Percentiles rank a stretch among this genome's conserved stretches.
Evolutionary conservation across 352 stramenopile genomes (phyloP).

Genomic region (Pythium utonaiense): DNA sequence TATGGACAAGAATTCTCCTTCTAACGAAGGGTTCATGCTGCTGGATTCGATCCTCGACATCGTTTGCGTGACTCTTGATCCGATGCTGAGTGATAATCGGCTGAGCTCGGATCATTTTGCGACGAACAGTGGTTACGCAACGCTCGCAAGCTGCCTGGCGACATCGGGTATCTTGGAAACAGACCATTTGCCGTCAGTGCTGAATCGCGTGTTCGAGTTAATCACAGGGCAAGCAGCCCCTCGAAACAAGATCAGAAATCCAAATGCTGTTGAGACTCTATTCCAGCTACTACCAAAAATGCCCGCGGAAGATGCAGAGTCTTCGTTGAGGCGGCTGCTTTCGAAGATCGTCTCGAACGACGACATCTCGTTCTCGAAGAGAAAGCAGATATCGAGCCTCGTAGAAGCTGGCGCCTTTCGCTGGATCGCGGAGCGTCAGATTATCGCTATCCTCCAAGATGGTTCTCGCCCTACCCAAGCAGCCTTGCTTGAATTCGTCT

Average conservation of each 20-base stretch:
- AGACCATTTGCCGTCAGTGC: conserved; percentile 25
- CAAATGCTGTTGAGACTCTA: conserved; percentile 47
- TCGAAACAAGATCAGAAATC: conserved; percentile 56
- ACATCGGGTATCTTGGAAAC: conserved; percentile 49
- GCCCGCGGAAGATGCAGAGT: conserved; percentile 22
- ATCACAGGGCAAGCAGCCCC: conserved; percentile 36
- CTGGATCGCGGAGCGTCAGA: conserved; percentile 44
- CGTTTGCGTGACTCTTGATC: conserved; percentile 44
- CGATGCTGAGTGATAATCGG: conserved; percentile 23
- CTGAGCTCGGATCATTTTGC: conserved; percentile 38
- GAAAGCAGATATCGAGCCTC: conserved; percentile 42
- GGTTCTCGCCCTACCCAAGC: conserved; percentile 29
- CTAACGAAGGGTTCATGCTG: conserved; percentile 32
- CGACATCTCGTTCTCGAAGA: conserved; percentile 39
- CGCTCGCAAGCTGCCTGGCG: conserved; percentile 52
- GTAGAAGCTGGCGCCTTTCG: conserved; percentile 50
- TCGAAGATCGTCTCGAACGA: conserved; percentile 45
- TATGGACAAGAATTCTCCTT: not conserved
- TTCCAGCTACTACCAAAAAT: conserved; percentile 49
- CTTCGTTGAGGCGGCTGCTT: conserved; percentile 35
- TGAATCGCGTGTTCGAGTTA: conserved; percentile 58
- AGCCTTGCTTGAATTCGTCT: conserved; percentile 36
- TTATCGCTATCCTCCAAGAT: conserved; percentile 36
- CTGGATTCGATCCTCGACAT: conserved; percentile 54
- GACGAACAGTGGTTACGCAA: conserved; percentile 37